Conservation (phyloP, 1,284 basidiomycete species). For the Vanrija pseudolonga region DNA sequence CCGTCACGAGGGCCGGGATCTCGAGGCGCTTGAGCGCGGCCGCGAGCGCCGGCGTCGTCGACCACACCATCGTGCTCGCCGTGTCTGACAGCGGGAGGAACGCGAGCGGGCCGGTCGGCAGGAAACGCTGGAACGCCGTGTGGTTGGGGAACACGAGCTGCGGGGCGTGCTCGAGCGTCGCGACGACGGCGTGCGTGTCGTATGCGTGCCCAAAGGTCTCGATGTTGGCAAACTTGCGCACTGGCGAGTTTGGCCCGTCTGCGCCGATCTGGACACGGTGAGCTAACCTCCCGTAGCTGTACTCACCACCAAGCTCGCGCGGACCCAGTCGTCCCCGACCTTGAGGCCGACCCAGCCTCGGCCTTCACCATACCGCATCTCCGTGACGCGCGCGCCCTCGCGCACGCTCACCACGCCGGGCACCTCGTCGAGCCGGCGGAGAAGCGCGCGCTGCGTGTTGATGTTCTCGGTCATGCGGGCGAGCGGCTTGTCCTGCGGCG, state of each 20-base stretch:
- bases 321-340: constrained; percentile 42
- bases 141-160: constrained; percentile 61
- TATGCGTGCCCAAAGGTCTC: constrained; percentile 90
- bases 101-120: constrained; percentile 92
- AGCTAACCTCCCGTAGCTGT: not conserved
- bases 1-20: constrained; percentile 61
- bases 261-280: constrained; percentile 70
- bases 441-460: constrained; percentile 78
- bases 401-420: constrained; percentile 30
- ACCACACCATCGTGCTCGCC: constrained; percentile 90
- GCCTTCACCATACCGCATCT: constrained; percentile 41
- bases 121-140: constrained; percentile 90
- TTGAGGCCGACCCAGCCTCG: constrained; percentile 43
- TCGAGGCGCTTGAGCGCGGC: constrained; percentile 67
- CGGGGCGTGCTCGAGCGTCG: constrained; percentile 68
- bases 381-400: constrained; percentile 35
- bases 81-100: constrained; percentile 78
- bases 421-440: constrained; percentile 52
- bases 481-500: constrained; percentile 54
- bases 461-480: constrained; percentile 82
- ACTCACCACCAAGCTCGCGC: constrained; percentile 43
- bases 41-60: constrained; percentile 75
- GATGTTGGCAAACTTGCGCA: constrained; percentile 80
- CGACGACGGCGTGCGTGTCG: constrained; percentile 84
- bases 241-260: constrained; percentile 92